phyloP scores from a whole-genome alignment of 495 filamentous ascomycete species.

The Aspergillus affinis region DNA sequence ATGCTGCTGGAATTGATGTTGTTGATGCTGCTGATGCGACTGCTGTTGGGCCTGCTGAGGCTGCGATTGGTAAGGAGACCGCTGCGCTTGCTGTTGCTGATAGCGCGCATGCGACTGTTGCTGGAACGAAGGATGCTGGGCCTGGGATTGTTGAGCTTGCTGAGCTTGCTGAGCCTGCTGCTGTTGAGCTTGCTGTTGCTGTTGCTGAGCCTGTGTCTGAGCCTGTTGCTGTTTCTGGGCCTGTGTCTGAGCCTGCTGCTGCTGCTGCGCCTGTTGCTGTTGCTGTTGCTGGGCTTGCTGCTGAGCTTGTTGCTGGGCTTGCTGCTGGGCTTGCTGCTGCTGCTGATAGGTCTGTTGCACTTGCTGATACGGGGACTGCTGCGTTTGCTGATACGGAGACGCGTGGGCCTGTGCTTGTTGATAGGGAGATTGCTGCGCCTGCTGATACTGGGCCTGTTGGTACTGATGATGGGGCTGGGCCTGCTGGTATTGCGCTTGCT shows the following conservation, averaged over 20 bases:
- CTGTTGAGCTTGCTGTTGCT: constrained; percentile 11
- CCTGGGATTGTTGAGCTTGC: constrained; percentile 21
- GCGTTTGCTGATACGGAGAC: constrained; percentile 13
- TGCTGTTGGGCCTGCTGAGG: constrained; percentile 24
- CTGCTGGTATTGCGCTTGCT: constrained; percentile 3
- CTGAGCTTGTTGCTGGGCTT: constrained; percentile 14
- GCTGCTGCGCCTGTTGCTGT: constrained; percentile 9
- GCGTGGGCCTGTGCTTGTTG: constrained; percentile 12
- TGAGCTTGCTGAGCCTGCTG: constrained; percentile 15
- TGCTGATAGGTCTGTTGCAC: constrained; percentile 25
- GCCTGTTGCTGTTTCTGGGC: constrained; percentile 14
- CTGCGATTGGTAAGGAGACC: constrained; percentile 12
- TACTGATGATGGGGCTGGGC: constrained; percentile 10
- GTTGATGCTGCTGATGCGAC: constrained; percentile 25
- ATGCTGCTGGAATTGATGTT: constrained; percentile 23
- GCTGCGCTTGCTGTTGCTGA: constrained; percentile 18
- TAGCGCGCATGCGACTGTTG: constrained; percentile 27
- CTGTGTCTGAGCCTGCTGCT: constrained; percentile 25
- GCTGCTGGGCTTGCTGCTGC: constrained; percentile 11
- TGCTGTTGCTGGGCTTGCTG: constrained; percentile 12
- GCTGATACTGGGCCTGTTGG: constrained; percentile 16
- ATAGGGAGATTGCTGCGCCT: constrained; percentile 17
- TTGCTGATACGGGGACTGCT: constrained; percentile 21
- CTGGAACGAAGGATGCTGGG: constrained; percentile 28
- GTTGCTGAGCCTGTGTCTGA: constrained; percentile 13